A percentile compares a stretch with the other conserved stretches of the same genome.
phyloP scores from a whole-genome alignment of 1,284 basidiomycete species.

The Hemileia vastatrix region DNA sequence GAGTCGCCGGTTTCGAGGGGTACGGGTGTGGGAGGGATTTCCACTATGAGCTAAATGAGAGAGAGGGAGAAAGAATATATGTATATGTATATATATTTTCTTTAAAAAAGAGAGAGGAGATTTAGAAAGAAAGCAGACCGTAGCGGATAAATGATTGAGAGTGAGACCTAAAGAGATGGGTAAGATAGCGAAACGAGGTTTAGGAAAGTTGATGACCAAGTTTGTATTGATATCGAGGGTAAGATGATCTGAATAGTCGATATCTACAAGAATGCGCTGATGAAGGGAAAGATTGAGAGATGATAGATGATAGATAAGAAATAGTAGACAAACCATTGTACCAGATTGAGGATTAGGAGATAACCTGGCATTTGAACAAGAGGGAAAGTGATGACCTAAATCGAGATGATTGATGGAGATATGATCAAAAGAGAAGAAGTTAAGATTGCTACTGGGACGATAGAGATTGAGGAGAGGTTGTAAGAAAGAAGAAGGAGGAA shows the following conservation, averaged over 20 bases:
- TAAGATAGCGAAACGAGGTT: slow-evolving; percentile 52
- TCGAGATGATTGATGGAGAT: slow-evolving; percentile 52
- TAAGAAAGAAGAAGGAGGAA: too few relatives aligned
- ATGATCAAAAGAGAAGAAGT: slow-evolving; percentile 37
- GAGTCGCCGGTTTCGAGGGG: slow-evolving; percentile 43
- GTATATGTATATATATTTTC: too few relatives aligned
- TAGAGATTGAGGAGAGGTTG: slow-evolving; percentile 22
- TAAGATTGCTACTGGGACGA: slow-evolving; percentile 21
- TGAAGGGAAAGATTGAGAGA: too few relatives aligned
- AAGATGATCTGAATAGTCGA: slow-evolving; percentile 52
- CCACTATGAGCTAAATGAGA: slow-evolving; percentile 15
- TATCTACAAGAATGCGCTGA: slow-evolving; percentile 51
- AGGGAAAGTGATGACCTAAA: slow-evolving; percentile 50
- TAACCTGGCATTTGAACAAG: slow-evolving; percentile 51
- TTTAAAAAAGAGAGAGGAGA: neutral
- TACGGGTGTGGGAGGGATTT: slow-evolving; percentile 12
- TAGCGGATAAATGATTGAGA: slow-evolving; percentile 51
- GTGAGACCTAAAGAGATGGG: slow-evolving; percentile 52
- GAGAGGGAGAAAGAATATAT: neutral
- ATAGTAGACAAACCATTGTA: slow-evolving; percentile 45
- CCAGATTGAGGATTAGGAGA: slow-evolving; percentile 51
- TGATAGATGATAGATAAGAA: too few relatives aligned
- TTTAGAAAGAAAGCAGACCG: slow-evolving; percentile 47
- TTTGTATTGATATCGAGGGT: slow-evolving; percentile 51
- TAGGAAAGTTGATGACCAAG: slow-evolving; percentile 52